Base-by-base conservation (phyloP, 208 protist genomes). In the Leishmania tarentolae region DNA sequence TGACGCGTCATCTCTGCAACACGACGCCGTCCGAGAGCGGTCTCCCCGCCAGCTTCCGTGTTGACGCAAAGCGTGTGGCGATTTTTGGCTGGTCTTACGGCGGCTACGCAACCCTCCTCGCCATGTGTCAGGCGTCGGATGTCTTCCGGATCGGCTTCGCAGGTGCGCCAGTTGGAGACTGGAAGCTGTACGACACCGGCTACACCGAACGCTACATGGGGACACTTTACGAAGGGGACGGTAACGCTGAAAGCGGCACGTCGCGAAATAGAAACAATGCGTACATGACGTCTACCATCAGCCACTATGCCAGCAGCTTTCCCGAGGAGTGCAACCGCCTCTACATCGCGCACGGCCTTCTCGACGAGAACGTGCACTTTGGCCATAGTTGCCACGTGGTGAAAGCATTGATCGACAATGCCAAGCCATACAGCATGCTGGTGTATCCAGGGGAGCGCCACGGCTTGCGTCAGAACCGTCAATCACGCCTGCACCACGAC, bases 331-430 rank as follows among this genome's bases (percentile, higher is more conserved):
- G 90, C 53, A 91, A 97, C 82, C 94, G 97, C 7, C 81, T 99
- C 9, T 94, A 96, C 79, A 92, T 99, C 69, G 91, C 98, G 0
- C 96, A 98, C 87, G 97, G 97, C 4, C 77, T 98, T 28, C 88
- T 96, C 31, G 97, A 99, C 84, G 97, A 99, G 79, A 98, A 98
- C 89, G 97, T 99, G 46, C 97, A 98, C 86, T 98, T 98, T 77
- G 77, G 52, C 21, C 80, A 99, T 88, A 95, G 91, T 44, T 90
- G 84, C 65, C 81, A 86, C 46, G 83, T 98, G 1, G 81, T 98
- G 24, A 87, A 92, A 24, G 90, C 91, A 0, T 82, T 99, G 47
- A 85, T 98, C 53, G 79, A 90, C 52, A 80, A 86, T n/a, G 84
- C 81, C 28, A 98, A 98, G 87, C 96, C 96, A 24, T 98, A 93